phyloP scores from a whole-genome alignment of 2,329 filamentous ascomycete species.

The Calonectria montana region DNA sequence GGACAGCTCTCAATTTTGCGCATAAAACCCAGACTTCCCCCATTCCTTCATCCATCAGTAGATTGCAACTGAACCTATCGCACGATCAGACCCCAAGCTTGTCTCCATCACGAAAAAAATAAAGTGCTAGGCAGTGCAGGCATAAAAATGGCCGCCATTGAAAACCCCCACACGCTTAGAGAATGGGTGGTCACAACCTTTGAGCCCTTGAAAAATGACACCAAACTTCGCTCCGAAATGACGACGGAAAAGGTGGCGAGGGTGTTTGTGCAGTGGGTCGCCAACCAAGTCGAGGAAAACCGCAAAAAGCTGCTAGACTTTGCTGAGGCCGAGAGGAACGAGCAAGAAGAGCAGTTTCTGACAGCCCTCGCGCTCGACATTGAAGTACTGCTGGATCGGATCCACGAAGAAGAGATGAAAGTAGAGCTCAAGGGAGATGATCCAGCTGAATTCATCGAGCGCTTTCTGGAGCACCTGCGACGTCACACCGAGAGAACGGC shows the following conservation, averaged over 20 bases:
- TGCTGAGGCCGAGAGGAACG: constrained; percentile 7
- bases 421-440: background rate
- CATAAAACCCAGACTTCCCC: background rate
- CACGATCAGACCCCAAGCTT: background rate
- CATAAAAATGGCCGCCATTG: constrained; percentile 3
- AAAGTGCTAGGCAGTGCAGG: background rate
- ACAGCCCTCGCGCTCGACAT: constrained; percentile 1
- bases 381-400: background rate
- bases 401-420: constrained; percentile 5
- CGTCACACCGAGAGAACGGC: background rate
- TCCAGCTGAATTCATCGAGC: background rate
- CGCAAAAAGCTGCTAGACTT: constrained; percentile 2
- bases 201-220: constrained; percentile 15
- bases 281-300: constrained; percentile 2
- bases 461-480: constrained; percentile 6
- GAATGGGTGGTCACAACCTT: constrained; percentile 13
- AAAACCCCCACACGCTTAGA: background rate
- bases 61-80: background rate
- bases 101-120: background rate
- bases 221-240: constrained; percentile 13
- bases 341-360: constrained; percentile 7
- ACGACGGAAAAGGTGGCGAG: constrained; percentile 2
- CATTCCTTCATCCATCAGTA: background rate
- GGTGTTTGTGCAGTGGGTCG: constrained; percentile 8
- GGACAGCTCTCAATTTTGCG: background rate